Percentiles rank a stretch among this genome's conserved stretches.
These are phyloP conservation scores for Venturiaceae sp. DNA, from an alignment of 2,329 filamentous ascomycete species.

Conservation along the genomic window DNA sequence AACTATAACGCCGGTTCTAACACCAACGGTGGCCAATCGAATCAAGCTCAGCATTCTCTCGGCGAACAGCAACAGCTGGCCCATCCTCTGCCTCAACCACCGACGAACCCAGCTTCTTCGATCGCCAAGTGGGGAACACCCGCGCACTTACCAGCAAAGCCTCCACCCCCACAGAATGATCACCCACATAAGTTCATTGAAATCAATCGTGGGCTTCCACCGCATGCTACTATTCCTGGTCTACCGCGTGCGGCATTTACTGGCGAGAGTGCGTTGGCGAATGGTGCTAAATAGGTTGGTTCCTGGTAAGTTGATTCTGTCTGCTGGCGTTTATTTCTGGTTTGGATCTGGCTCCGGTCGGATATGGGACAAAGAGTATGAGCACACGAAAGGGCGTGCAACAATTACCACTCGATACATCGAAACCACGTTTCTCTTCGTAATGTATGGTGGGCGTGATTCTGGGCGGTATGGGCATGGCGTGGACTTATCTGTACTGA, in stretches of 20 bases:
- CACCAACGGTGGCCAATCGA: not conserved
- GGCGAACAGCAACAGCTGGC: constrained; percentile 14
- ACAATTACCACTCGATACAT: not conserved
- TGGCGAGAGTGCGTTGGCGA: no score
- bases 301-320: not conserved
- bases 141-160: constrained; percentile 44
- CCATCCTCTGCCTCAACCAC: constrained; percentile 26
- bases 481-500: not conserved
- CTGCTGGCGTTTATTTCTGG: not conserved
- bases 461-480: not conserved
- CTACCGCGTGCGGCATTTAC: not conserved
- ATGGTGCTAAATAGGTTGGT: not conserved
- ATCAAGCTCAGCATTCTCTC: not conserved
- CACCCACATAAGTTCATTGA: constrained; percentile 18
- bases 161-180: constrained; percentile 33
- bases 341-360: not conserved
- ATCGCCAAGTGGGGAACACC: constrained; percentile 49
- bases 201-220: constrained; percentile 2
- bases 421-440: no score
- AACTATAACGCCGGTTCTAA: not conserved
- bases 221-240: not conserved
- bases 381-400: not conserved
- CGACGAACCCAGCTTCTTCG: constrained; percentile 16
- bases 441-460: no score
- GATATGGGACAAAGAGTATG: not conserved